A percentile compares a stretch with the other conserved stretches of the same genome.
phyloP scores from a whole-genome alignment of 83 land plant genomes.

The Larix sibirica region DNA sequence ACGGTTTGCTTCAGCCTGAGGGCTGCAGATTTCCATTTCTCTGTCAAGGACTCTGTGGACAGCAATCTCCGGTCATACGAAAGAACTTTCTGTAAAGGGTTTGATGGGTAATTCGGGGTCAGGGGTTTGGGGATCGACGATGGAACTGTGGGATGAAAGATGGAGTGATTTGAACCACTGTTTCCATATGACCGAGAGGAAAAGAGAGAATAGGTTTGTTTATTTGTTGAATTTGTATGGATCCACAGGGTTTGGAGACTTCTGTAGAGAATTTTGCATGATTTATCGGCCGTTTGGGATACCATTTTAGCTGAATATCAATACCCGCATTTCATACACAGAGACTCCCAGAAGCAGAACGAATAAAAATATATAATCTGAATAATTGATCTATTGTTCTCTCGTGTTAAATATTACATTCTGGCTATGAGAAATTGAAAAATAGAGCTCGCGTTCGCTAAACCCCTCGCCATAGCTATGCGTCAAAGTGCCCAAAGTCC shows the following conservation, averaged over 20 bases:
- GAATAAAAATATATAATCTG: background rate
- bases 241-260: slow-evolving; percentile 11
- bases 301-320: slow-evolving; percentile 1
- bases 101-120: background rate
- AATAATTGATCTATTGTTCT: background rate
- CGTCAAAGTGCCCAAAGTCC: background rate
- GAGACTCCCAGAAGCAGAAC: background rate
- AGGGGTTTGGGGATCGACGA: background rate
- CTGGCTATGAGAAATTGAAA: too few relatives aligned
- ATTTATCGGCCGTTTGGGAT: background rate
- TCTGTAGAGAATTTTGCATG: slow-evolving; percentile 1
- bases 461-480: background rate
- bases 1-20: background rate
- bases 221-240: slow-evolving; percentile 4
- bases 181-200: slow-evolving; percentile 1
- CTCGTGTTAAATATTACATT: background rate
- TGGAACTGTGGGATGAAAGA: too few relatives aligned
- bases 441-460: background rate
- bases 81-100: background rate
- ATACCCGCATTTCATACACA: slow-evolving; percentile 3
- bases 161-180: background rate
- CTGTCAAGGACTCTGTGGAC: slow-evolving; percentile 8
- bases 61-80: background rate
- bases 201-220: background rate
- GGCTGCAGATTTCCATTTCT: slow-evolving; percentile 8